Evolutionary conservation across 129 eudicot species (phyloP), one percentile per base, ranked within the genome.

Genomic region (Flaveria bidentis): DNA sequence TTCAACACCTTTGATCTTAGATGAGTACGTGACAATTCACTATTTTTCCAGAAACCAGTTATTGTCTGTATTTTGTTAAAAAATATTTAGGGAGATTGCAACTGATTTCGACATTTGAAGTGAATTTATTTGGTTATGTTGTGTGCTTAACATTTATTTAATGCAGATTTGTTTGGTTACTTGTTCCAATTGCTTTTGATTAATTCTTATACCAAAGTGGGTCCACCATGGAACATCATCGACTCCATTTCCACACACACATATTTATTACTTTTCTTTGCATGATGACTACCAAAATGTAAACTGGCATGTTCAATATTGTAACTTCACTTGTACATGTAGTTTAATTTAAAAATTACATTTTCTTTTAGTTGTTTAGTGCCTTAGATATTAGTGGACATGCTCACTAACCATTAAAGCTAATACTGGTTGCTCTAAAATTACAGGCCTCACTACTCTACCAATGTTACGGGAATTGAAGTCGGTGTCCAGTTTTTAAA

Each of bases 391-490:
- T 53, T 16, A 53, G 60, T 53, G 60, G n/a, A n/a, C 23, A 16
- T 17, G 10, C 60, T 53, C 22, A 53, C 22, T 17, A 16, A 13
- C 0, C 13, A 45, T 69, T 62, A 17, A 74, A 61, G 61, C 67
- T 74, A 76, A 65, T 50, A 50, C 33, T 20, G 66, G 49, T 15
- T 25, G 22, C 10, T 39, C 20, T 36, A 74, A 9, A 72, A 67
- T 78, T 72, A 61, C 55, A 92, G 98, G 96, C 94, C 82, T 36
- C 98, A 92, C 78, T 90, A 92, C 85, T 79, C 84, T 86, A 92
- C 89, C 67, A 92, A 92, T 84, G 80, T 92, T 88, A 92, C 88
- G 62, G 86, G 86, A 69, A 84, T 92, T 79, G 82, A 80, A 83
- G 98, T 92, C 73, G 98, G 96, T 62, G 60, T 45, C 51, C 83